These are phyloP conservation scores for Paspalum vaginatum DNA, from an alignment of 176 grass and related monocot genomes.

Conservation along the genomic window DNA sequence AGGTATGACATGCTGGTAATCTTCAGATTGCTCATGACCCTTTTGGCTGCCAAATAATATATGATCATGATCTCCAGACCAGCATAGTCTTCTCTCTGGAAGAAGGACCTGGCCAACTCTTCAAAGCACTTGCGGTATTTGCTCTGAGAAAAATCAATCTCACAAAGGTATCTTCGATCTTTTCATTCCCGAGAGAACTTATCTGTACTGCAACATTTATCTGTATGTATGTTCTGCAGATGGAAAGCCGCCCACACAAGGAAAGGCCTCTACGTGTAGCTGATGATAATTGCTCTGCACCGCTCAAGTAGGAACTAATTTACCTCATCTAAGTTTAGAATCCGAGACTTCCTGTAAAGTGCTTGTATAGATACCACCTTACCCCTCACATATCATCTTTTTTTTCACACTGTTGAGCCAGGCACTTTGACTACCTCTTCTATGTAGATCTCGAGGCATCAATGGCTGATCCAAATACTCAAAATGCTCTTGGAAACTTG, in stretches of 20 bases:
- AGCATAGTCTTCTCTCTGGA: conserved; percentile 96
- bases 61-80: conserved; percentile 45
- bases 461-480: conserved; percentile 79
- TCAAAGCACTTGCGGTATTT: conserved; percentile 86
- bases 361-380: not conserved
- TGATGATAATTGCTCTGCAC: conserved; percentile 63
- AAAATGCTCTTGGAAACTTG: conserved; percentile 79
- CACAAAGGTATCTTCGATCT: conserved; percentile 63
- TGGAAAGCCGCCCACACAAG: conserved; percentile 84
- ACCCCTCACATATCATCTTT: not conserved
- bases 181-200: not conserved
- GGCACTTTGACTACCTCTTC: conserved; percentile 92
- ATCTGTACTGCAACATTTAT: not conserved
- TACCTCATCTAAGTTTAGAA: not conserved
- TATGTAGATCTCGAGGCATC: conserved; percentile 94
- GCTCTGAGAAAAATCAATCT: conserved; percentile 84
- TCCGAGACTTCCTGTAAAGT: conserved; percentile 12
- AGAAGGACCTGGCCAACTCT: conserved; percentile 88
- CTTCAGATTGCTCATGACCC: conserved; percentile 18
- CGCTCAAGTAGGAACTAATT: conserved; percentile 53
- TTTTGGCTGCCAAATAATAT: conserved; percentile 10
- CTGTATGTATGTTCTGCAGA: conserved; percentile 46
- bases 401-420: conserved; percentile 36
- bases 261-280: conserved; percentile 65
- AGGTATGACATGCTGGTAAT: conserved; percentile 43